Percentiles rank a stretch among this genome's conserved stretches.
These are phyloP conservation scores for Magnolia changhungtana DNA, from an alignment of 164 flowering plant species.

Conservation along the genomic window DNA sequence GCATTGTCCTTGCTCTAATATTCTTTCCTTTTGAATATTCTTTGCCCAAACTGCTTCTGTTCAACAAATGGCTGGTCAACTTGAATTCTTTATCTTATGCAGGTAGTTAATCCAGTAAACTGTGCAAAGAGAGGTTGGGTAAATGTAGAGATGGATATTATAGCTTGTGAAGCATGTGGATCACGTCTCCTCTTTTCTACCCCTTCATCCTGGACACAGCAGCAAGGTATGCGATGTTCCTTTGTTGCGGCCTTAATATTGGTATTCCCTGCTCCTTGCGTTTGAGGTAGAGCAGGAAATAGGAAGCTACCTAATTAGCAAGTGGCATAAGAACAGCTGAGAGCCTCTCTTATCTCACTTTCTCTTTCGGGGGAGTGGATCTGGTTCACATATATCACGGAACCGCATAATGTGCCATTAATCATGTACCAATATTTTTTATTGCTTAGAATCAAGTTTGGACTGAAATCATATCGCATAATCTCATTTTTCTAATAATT, in stretches of 20 bases:
- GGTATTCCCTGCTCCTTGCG: not conserved
- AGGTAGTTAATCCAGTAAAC: slow-evolving; percentile 83
- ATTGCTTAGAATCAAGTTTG: not conserved
- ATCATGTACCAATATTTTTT: not conserved
- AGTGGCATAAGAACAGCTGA: not conserved
- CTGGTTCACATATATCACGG: no score
- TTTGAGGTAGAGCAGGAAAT: not conserved
- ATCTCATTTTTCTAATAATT: not conserved
- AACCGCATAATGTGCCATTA: not conserved
- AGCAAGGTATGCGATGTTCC: slow-evolving; percentile 60
- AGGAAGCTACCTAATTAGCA: not conserved
- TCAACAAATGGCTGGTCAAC: not conserved
- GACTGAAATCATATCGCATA: not conserved
- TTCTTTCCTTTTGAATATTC: no score
- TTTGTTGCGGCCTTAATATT: not conserved
- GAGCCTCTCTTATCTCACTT: not conserved
- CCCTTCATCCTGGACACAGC: slow-evolving; percentile 75
- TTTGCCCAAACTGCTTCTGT: not conserved
- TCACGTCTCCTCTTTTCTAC: slow-evolving; percentile 86
- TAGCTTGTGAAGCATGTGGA: slow-evolving; percentile 89
- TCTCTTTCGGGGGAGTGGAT: not conserved
- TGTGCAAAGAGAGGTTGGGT: slow-evolving; percentile 98
- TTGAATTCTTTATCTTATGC: slow-evolving; percentile 8
- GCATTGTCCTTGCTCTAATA: no score
- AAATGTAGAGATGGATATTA: slow-evolving; percentile 77